phyloP scores from a whole-genome alignment of 176 grass and related monocot genomes.

The Ensete glaucum region DNA sequence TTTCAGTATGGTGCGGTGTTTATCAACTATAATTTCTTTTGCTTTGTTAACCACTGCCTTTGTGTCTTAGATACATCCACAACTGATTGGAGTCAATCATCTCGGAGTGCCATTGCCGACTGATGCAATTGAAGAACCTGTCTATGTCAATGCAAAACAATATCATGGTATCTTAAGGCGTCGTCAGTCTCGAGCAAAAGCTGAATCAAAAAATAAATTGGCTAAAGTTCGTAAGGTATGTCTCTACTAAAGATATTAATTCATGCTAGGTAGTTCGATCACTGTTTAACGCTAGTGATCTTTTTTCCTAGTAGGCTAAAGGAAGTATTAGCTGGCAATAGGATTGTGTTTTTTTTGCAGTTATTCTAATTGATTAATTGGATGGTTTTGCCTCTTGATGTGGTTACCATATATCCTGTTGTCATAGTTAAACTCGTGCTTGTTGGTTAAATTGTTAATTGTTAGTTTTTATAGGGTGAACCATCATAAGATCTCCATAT shows the following conservation, averaged over 20 bases:
- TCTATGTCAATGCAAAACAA: constrained; percentile 79
- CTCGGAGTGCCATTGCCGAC: constrained; percentile 55
- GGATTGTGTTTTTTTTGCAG: too few species aligned
- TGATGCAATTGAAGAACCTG: constrained; percentile 76
- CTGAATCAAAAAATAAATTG: constrained; percentile 76
- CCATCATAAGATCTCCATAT: too few species aligned
- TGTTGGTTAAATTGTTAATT: too few species aligned
- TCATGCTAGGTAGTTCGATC: background rate
- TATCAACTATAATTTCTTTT: background rate
- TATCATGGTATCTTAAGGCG: constrained; percentile 76
- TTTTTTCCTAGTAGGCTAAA: background rate
- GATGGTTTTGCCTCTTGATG: too few species aligned
- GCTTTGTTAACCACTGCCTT: background rate
- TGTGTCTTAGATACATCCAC: constrained; percentile 50
- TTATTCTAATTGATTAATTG: background rate
- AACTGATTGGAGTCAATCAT: constrained; percentile 55
- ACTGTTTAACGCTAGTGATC: background rate
- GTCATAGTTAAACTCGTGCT: too few species aligned
- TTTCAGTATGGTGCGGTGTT: background rate
- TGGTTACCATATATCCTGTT: too few species aligned
- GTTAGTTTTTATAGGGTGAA: too few species aligned
- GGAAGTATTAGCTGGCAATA: background rate
- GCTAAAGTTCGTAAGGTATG: constrained; percentile 63
- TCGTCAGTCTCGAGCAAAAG: constrained; percentile 74
- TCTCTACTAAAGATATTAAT: background rate